phyloP scores from a whole-genome alignment of 164 flowering plant species.

The Berberis thunbergii region DNA sequence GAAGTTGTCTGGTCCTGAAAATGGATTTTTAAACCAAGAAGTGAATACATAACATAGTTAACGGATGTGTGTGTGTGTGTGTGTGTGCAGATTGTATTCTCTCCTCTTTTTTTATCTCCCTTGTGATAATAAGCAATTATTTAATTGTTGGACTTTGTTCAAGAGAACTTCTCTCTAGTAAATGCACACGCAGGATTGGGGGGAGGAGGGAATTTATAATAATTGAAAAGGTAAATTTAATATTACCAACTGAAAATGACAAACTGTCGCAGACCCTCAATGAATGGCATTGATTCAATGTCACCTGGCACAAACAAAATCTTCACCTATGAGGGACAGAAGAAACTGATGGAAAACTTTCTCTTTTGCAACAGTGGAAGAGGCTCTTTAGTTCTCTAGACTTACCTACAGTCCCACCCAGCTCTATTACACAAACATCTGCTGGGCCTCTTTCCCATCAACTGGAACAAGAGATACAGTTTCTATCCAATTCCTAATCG shows the following conservation, averaged over 20 bases:
- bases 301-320: slow-evolving; percentile 48
- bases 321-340: neutral
- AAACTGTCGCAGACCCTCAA: slow-evolving; percentile 93
- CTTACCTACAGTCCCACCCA: slow-evolving; percentile 97
- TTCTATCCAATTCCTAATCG: slow-evolving; percentile 81
- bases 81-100: too few species aligned
- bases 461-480: slow-evolving; percentile 81
- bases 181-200: neutral
- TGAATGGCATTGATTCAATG: slow-evolving; percentile 98
- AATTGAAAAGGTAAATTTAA: neutral
- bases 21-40: too few species aligned
- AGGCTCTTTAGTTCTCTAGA: neutral
- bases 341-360: too few species aligned
- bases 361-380: too few species aligned
- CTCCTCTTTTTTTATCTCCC: too few species aligned
- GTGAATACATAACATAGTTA: too few species aligned
- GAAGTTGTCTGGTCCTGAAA: too few species aligned
- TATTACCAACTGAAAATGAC: slow-evolving; percentile 81
- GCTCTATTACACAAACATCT: slow-evolving; percentile 93
- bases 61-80: too few species aligned
- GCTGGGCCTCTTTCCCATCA: slow-evolving; percentile 91
- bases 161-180: too few species aligned
- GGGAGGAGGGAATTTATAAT: too few species aligned
- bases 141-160: too few species aligned
- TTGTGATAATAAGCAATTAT: too few species aligned